These are phyloP conservation scores for Lonicera japonica DNA, from an alignment of 129 eudicot genomes.

Conservation along the genomic window DNA sequence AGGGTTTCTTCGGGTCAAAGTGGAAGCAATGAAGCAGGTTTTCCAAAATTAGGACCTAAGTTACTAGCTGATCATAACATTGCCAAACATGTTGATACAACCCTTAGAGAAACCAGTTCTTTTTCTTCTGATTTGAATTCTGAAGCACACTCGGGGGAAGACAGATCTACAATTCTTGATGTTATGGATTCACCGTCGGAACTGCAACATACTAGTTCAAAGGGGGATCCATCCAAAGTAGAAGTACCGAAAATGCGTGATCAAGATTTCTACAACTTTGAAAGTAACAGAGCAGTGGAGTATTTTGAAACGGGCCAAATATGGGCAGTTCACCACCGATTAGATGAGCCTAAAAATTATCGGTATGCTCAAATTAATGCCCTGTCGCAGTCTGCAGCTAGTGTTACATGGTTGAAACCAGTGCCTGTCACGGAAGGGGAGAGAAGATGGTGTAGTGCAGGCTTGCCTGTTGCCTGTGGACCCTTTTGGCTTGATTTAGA, in stretches of 20 bases:
- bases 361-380: conserved; percentile 41
- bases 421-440: conserved; percentile 36
- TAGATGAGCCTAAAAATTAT: conserved; percentile 23
- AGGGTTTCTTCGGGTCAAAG: conserved; percentile 1
- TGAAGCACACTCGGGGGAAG: conserved; percentile 37
- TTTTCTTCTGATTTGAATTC: conserved; percentile 37
- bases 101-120: conserved; percentile 36
- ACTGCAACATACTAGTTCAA: conserved; percentile 5
- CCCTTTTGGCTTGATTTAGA: conserved; percentile 42
- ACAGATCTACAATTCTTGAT: conserved; percentile 12
- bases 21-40: background rate
- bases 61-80: conserved; percentile 8
- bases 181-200: conserved; percentile 23
- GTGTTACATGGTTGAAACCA: conserved; percentile 50
- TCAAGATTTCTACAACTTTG: conserved; percentile 41
- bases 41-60: conserved; percentile 13
- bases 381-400: conserved; percentile 20
- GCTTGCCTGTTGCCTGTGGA: conserved; percentile 59
- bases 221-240: background rate
- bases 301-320: conserved; percentile 40
- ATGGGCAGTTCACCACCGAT: conserved; percentile 49
- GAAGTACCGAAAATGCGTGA: conserved; percentile 6
- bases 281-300: conserved; percentile 24
- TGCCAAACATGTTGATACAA: conserved; percentile 12
- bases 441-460: conserved; percentile 59